Percentiles rank a stretch among this genome's conserved stretches.
Conservation (phyloP, 495 filamentous ascomycete species). For the Rhizodiscina lignyota region DNA sequence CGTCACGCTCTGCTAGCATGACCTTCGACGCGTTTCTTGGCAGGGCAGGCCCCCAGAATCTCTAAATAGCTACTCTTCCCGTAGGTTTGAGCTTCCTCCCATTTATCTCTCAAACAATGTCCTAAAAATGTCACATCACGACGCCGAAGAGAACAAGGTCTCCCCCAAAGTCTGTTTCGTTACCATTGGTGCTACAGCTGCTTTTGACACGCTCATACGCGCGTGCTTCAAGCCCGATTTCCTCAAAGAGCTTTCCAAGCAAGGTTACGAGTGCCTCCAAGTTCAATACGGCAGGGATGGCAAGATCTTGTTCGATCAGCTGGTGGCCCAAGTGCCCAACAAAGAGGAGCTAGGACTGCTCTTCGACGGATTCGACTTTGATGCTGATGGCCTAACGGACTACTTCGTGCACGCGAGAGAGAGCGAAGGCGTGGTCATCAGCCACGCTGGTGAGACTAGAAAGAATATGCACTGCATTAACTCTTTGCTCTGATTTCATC, state of each 20-base stretch:
- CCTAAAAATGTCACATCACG: no score
- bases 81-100: no score
- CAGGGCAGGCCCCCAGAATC: no score
- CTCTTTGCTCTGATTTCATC: neutral
- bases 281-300: conserved; percentile 63
- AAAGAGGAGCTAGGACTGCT: conserved; percentile 20
- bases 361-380: conserved; percentile 51
- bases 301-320: conserved; percentile 26
- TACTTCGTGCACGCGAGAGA: conserved; percentile 38
- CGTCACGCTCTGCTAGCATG: no score
- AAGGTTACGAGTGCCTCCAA: conserved; percentile 46
- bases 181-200: conserved; percentile 81
- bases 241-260: conserved; percentile 32
- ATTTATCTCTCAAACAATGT: no score
- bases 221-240: conserved; percentile 41
- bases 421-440: conserved; percentile 54
- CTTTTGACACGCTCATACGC: conserved; percentile 53
- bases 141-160: conserved; percentile 1
- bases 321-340: conserved; percentile 9
- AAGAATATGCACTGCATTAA: conserved; percentile 1
- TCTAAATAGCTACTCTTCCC: no score
- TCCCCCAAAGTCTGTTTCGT: conserved; percentile 43
- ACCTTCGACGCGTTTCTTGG: no score
- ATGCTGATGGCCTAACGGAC: conserved; percentile 32
- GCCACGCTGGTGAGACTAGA: conserved; percentile 60